These are phyloP conservation scores for Misopates orontium DNA, from an alignment of 257 asterid species.

Conservation along the genomic window DNA sequence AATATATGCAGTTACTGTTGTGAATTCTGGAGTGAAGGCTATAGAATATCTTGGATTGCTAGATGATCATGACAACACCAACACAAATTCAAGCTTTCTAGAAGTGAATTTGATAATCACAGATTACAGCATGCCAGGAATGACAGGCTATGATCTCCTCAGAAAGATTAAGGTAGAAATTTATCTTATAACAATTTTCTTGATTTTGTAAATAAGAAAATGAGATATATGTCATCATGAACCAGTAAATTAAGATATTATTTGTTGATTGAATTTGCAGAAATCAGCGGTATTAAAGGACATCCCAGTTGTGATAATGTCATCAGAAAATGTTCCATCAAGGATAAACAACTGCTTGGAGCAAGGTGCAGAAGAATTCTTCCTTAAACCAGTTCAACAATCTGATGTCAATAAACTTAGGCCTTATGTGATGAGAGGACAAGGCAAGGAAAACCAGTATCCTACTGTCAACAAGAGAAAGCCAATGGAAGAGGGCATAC, in stretches of 20 bases:
- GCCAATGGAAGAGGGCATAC: constrained; percentile 36
- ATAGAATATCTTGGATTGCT: constrained; percentile 51
- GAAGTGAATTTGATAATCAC: constrained; percentile 65
- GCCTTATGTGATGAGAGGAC: constrained; percentile 44
- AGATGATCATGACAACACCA: constrained; percentile 32
- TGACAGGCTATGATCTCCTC: constrained; percentile 67
- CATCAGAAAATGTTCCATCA: constrained; percentile 65
- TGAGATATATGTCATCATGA: too few species aligned
- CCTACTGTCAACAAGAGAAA: constrained; percentile 35
- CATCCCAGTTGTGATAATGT: constrained; percentile 74
- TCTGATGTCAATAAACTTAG: constrained; percentile 46
- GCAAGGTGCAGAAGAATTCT: constrained; percentile 69
- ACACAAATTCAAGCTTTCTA: not conserved
- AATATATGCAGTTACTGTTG: constrained; percentile 48
- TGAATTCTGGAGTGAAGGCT: constrained; percentile 67
- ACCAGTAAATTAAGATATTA: too few species aligned
- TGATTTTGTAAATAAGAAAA: not conserved
- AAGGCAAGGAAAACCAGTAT: constrained; percentile 20
- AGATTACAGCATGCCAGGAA: constrained; percentile 71
- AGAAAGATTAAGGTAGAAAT: constrained; percentile 49
- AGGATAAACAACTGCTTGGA: constrained; percentile 61
- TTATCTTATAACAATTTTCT: not conserved
- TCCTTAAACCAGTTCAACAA: constrained; percentile 54
- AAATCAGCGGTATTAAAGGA: constrained; percentile 46
- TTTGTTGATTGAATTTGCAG: constrained; percentile 26